Evolutionary conservation across 805 yeast species (phyloP).

Genomic region (Zygoascus biomembranicola): DNA sequence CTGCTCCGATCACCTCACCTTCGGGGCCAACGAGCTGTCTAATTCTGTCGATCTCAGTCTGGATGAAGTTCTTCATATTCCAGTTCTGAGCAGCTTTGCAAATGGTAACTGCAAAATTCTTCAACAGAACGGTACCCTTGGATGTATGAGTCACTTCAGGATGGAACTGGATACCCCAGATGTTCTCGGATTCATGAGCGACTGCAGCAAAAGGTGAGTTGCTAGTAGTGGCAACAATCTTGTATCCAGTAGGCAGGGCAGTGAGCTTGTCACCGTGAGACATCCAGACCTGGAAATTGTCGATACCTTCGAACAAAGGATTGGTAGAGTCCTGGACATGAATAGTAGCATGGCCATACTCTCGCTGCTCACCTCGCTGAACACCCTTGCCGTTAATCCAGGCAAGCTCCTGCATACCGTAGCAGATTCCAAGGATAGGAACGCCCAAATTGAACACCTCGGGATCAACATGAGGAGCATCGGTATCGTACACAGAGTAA

Average conservation of each 20-base stretch:
- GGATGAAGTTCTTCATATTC: conserved; percentile 97
- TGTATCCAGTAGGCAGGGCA: conserved; percentile 82
- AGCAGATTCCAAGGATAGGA: conserved; percentile 95
- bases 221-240: conserved; percentile 80
- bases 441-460: conserved; percentile 84
- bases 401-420: conserved; percentile 98
- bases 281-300: conserved; percentile 98
- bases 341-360: conserved; percentile 93
- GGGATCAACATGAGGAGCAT: conserved; percentile 95
- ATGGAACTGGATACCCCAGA: conserved; percentile 96
- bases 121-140: conserved; percentile 78
- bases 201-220: conserved; percentile 97
- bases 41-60: conserved; percentile 91
- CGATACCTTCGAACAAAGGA: conserved; percentile 78
- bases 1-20: conserved; percentile 99
- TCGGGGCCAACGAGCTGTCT: conserved; percentile 89
- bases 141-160: conserved; percentile 97
- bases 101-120: conserved; percentile 87
- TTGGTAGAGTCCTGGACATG: conserved; percentile 59
- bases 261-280: conserved; percentile 96
- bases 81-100: conserved; percentile 85
- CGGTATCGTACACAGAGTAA: conserved; percentile 91
- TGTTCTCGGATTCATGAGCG: conserved; percentile 60
- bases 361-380: conserved; percentile 93
- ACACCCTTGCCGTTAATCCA: conserved; percentile 95